These are phyloP conservation scores for Cyclanthera cordifolia DNA, from an alignment of 306 rosid genomes.

Conservation along the genomic window DNA sequence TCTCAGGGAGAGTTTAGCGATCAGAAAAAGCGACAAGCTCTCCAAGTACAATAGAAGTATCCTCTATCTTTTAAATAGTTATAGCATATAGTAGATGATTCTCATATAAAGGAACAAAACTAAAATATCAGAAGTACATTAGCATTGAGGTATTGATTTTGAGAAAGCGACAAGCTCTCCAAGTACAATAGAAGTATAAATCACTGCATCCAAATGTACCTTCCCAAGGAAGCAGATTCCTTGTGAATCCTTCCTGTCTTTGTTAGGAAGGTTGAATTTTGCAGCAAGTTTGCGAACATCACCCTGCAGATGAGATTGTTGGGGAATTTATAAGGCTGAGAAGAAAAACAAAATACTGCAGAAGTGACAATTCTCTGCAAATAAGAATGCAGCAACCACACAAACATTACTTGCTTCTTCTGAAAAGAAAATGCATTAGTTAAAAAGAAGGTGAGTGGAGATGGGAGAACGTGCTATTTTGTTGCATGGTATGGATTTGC, in stretches of 20 bases:
- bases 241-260: slow-evolving; percentile 90
- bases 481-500: not conserved
- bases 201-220: slow-evolving; percentile 28
- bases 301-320: slow-evolving; percentile 36
- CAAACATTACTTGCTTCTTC: not conserved
- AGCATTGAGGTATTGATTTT: not conserved
- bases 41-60: too few species aligned
- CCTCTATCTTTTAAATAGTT: not conserved
- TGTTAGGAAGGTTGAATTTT: slow-evolving; percentile 69
- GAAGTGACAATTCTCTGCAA: not conserved
- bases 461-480: not conserved
- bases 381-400: not conserved
- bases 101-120: not conserved
- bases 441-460: not conserved
- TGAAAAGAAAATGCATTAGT: not conserved
- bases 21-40: too few species aligned
- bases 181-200: not conserved
- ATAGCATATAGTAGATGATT: not conserved
- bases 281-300: slow-evolving; percentile 86
- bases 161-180: not conserved
- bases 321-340: slow-evolving; percentile 5
- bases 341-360: not conserved
- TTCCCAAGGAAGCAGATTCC: slow-evolving; percentile 97
- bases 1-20: not conserved
- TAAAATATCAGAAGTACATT: not conserved